Evolutionary conservation across 2,329 filamentous ascomycete genomes (phyloP).

Genomic region (Grosmannia serpens): DNA sequence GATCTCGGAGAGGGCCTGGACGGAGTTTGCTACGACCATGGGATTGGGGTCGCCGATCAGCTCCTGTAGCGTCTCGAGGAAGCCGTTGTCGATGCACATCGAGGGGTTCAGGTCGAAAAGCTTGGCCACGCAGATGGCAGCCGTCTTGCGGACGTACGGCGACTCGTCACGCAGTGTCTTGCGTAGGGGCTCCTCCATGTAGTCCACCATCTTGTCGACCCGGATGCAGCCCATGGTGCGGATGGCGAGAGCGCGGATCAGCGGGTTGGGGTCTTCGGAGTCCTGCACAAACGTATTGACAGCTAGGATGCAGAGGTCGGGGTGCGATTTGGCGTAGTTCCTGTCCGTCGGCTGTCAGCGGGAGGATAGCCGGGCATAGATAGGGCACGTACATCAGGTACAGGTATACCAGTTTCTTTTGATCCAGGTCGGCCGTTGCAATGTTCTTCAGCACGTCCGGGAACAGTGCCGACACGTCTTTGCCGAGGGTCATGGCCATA

Average conservation of each 20-base stretch:
- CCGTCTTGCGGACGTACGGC: slow-evolving; percentile 95
- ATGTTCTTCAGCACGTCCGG: slow-evolving; percentile 99
- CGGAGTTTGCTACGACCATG: slow-evolving; percentile 97
- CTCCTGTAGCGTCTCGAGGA: slow-evolving; percentile 86
- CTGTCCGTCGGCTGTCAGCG: slow-evolving; percentile 29
- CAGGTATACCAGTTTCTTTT: slow-evolving; percentile 98
- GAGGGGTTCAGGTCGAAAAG: slow-evolving; percentile 87
- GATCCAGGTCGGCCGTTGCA: slow-evolving; percentile 83
- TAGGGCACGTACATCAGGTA: slow-evolving; percentile 70
- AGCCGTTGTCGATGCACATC: slow-evolving; percentile 94
- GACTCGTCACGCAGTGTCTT: slow-evolving; percentile 97
- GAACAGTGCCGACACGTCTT: slow-evolving; percentile 94
- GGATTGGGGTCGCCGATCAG: slow-evolving; percentile 95
- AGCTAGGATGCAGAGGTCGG: slow-evolving; percentile 93
- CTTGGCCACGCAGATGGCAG: slow-evolving; percentile 94
- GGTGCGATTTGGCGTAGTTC: slow-evolving; percentile 99
- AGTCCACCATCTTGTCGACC: slow-evolving; percentile 99
- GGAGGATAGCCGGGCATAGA: background rate
- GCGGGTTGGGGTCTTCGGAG: slow-evolving; percentile 93
- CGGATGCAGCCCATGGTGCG: slow-evolving; percentile 97
- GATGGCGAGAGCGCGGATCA: slow-evolving; percentile 89
- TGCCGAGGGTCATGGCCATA: slow-evolving; percentile 99
- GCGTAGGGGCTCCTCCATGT: slow-evolving; percentile 95
- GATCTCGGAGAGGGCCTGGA: slow-evolving; percentile 88
- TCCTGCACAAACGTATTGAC: slow-evolving; percentile 99